Conservation (phyloP, 768 basidiomycete genomes). For the Tylopilus rubrobrunneus region DNA sequence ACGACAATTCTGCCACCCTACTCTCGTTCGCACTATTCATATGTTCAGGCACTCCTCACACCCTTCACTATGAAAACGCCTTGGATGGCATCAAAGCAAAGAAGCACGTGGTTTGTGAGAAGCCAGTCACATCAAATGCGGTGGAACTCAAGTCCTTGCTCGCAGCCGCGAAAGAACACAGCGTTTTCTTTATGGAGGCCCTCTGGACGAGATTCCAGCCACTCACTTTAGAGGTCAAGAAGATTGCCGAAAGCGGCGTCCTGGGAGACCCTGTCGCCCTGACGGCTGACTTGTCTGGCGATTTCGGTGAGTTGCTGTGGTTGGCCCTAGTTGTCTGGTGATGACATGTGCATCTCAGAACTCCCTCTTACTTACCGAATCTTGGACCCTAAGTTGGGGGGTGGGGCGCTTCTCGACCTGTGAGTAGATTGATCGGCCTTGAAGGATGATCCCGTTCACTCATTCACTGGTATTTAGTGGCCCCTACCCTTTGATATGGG, state of each 20-base stretch:
- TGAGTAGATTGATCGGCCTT: conserved; percentile 36
- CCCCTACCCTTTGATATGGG: conserved; percentile 82
- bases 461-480: conserved; percentile 43
- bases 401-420: conserved; percentile 83
- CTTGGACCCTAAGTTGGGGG: conserved; percentile 73
- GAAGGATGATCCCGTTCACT: conserved; percentile 1
- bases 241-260: conserved; percentile 55
- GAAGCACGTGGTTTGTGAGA: conserved; percentile 88
- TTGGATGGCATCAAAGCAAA: conserved; percentile 70
- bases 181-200: conserved; percentile 90
- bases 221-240: conserved; percentile 59
- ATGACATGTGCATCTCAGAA: conserved; percentile 36
- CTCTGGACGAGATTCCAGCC: conserved; percentile 87
- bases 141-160: conserved; percentile 74
- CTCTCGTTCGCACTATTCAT: neutral
- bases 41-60: conserved; percentile 78
- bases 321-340: neutral
- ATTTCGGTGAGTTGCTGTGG: conserved; percentile 49
- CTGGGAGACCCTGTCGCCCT: conserved; percentile 65
- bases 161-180: conserved; percentile 67
- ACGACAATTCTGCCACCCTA: neutral
- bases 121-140: conserved; percentile 77
- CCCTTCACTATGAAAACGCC: conserved; percentile 75
- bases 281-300: conserved; percentile 72
- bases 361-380: conserved; percentile 70